These are phyloP conservation scores for Rhododendron mucronatum DNA, from an alignment of 148 eudicot genomes.

Conservation along the genomic window DNA sequence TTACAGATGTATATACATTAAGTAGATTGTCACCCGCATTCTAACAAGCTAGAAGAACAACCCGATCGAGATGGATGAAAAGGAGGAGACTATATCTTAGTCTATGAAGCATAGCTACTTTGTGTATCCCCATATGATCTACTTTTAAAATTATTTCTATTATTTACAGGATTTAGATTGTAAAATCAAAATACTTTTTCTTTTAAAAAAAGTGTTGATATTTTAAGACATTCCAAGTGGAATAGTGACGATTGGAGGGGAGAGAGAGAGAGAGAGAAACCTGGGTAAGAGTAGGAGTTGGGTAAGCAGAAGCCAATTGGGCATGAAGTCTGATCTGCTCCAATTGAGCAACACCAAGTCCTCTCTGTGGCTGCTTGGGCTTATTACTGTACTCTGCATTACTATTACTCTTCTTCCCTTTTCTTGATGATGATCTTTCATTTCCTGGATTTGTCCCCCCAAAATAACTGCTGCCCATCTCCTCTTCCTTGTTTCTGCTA, in stretches of 20 bases:
- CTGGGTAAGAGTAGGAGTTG: constrained; percentile 20
- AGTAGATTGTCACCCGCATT: too few species aligned
- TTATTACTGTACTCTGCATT: constrained; percentile 15
- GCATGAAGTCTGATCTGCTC: constrained; percentile 67
- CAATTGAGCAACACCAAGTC: constrained; percentile 82
- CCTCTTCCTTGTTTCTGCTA: background rate
- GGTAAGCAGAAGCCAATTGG: constrained; percentile 40
- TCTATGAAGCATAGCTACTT: background rate
- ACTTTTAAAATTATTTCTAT: background rate
- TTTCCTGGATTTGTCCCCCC: constrained; percentile 41
- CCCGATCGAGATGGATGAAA: background rate
- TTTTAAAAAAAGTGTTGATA: too few species aligned
- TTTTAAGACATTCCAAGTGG: background rate
- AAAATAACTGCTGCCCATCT: constrained; percentile 49
- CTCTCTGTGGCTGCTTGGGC: constrained; percentile 79
- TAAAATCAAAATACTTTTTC: too few species aligned
- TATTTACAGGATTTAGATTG: background rate
- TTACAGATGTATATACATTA: background rate
- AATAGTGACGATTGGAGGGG: too few species aligned
- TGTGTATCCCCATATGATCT: background rate
- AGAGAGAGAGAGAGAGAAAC: constrained; percentile 9
- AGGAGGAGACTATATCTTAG: background rate
- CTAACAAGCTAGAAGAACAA: too few species aligned
- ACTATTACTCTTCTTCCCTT: constrained; percentile 39
- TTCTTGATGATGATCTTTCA: constrained; percentile 59